These are phyloP conservation scores for Drechslera avenae DNA, from an alignment of 2,329 filamentous ascomycete species.

Conservation along the genomic window DNA sequence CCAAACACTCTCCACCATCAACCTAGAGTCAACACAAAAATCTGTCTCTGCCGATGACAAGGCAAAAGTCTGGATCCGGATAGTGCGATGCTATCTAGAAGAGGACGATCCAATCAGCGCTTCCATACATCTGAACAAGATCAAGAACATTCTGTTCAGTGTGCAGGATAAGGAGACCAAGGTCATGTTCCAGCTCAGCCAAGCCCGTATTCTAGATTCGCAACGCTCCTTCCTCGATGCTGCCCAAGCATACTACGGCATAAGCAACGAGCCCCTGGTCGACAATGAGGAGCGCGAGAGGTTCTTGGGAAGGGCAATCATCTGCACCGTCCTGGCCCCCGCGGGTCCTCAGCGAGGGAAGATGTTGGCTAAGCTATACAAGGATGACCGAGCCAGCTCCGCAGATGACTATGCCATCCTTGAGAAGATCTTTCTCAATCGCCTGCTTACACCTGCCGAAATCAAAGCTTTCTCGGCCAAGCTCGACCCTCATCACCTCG, in stretches of 20 bases:
- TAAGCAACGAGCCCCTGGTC: constrained; percentile 78
- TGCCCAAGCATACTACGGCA: constrained; percentile 83
- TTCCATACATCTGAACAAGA: constrained; percentile 87
- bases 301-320: constrained; percentile 84
- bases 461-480: constrained; percentile 83
- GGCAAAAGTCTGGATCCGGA: constrained; percentile 86
- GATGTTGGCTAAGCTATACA: constrained; percentile 83
- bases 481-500: constrained; percentile 85
- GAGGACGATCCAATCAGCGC: constrained; percentile 87
- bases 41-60: constrained; percentile 81
- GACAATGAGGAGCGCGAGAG: constrained; percentile 84
- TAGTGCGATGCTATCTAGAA: constrained; percentile 92
- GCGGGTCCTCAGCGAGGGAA: constrained; percentile 84
- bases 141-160: constrained; percentile 87
- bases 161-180: constrained; percentile 74
- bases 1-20: constrained; percentile 77
- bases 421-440: constrained; percentile 96
- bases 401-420: constrained; percentile 84
- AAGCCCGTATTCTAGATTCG: constrained; percentile 91
- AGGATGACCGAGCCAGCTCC: constrained; percentile 80
- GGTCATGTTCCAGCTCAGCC: constrained; percentile 86
- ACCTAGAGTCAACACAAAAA: constrained; percentile 86
- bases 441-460: constrained; percentile 79
- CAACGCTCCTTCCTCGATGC: constrained; percentile 89
- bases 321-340: constrained; percentile 89